A percentile compares a stretch with the other conserved stretches of the same genome.
Conservation (phyloP, 495 filamentous ascomycete species). For the Apodospora peruviana region DNA sequence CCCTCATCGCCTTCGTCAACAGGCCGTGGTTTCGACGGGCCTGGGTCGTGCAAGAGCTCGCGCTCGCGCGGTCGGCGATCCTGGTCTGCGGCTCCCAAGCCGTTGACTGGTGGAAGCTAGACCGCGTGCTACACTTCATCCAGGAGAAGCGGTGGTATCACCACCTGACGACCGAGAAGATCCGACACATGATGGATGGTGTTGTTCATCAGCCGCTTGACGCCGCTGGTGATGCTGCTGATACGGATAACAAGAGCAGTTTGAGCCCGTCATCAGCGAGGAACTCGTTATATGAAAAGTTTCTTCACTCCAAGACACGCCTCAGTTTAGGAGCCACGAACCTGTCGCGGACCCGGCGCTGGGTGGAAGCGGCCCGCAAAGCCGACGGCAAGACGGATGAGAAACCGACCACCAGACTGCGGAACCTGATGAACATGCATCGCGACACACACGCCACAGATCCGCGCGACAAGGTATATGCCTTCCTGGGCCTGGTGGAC, state of each 20-base stretch:
- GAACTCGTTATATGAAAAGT: too few species aligned
- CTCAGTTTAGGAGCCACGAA: constrained; percentile 1
- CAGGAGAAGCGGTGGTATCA: constrained; percentile 7
- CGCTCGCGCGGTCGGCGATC: constrained; percentile 8
- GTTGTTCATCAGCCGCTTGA: background rate
- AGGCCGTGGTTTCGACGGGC: constrained; percentile 17
- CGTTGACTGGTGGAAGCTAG: constrained; percentile 6
- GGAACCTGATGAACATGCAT: background rate
- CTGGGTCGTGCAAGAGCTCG: constrained; percentile 22
- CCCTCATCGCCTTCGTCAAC: constrained; percentile 5
- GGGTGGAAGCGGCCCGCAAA: background rate
- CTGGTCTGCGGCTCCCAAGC: constrained; percentile 8
- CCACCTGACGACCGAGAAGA: constrained; percentile 8
- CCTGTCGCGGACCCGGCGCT: constrained; percentile 2
- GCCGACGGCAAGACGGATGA: too few species aligned
- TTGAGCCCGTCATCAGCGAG: too few species aligned
- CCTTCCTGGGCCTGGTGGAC: constrained; percentile 5
- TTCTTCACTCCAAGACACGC: constrained; percentile 3
- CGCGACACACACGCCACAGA: constrained; percentile 1
- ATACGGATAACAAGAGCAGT: too few species aligned
- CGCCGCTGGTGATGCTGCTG: background rate
- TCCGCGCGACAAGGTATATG: constrained; percentile 7
- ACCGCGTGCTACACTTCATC: constrained; percentile 1
- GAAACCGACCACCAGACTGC: background rate
- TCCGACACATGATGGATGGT: constrained; percentile 1